These are phyloP conservation scores for Macadamia tetraphylla DNA, from an alignment of 164 flowering plant species.

Conservation along the genomic window DNA sequence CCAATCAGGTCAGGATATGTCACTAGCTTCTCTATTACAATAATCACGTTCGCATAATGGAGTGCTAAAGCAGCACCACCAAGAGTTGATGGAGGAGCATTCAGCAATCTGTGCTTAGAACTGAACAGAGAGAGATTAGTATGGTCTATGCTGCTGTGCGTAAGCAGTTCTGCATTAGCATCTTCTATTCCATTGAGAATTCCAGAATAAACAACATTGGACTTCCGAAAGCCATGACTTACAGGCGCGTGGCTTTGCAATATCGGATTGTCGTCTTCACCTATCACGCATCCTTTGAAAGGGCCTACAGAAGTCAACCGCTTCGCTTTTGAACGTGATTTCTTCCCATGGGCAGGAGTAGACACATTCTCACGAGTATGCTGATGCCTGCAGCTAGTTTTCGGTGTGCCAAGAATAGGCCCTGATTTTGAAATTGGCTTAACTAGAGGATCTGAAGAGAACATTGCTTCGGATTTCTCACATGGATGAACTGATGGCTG, in stretches of 20 bases:
- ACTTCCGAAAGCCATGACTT: slow-evolving; percentile 12
- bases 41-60: slow-evolving; percentile 82
- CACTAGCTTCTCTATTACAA: slow-evolving; percentile 75
- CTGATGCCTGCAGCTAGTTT: slow-evolving; percentile 27
- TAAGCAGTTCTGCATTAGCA: background rate
- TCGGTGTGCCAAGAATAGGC: slow-evolving; percentile 27
- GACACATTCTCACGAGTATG: slow-evolving; percentile 19
- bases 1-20: slow-evolving; percentile 84
- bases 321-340: slow-evolving; percentile 21
- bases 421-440: slow-evolving; percentile 35
- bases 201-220: slow-evolving; percentile 30
- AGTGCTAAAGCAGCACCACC: slow-evolving; percentile 81
- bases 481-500: slow-evolving; percentile 55
- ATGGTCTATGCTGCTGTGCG: background rate
- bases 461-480: slow-evolving; percentile 35
- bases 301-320: slow-evolving; percentile 41
- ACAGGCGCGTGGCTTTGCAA: slow-evolving; percentile 15
- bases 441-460: slow-evolving; percentile 59
- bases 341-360: slow-evolving; percentile 13
- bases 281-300: slow-evolving; percentile 48
- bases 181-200: slow-evolving; percentile 17
- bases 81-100: slow-evolving; percentile 67
- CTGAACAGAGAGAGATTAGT: slow-evolving; percentile 20
- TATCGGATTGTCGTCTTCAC: slow-evolving; percentile 26
- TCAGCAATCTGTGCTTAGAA: slow-evolving; percentile 35